phyloP scores from a whole-genome alignment of 805 yeast species.

The Candida railenensis region DNA sequence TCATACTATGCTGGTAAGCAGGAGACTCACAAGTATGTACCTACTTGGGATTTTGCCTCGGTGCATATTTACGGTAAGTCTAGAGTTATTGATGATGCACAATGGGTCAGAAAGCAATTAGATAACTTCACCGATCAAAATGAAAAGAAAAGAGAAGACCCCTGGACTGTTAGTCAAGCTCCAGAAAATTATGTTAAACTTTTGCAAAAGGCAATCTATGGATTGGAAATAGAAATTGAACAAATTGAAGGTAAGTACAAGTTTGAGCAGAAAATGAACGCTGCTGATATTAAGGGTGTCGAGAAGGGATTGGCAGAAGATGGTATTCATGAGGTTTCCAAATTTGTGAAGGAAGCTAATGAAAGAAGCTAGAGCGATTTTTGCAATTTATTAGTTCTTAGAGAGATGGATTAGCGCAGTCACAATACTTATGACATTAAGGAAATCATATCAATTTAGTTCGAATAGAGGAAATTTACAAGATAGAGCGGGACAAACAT shows the following conservation, averaged over 20 bases:
- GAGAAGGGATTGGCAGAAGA: slow-evolving; percentile 45
- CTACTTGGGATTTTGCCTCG: slow-evolving; percentile 66
- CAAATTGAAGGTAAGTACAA: slow-evolving; percentile 54
- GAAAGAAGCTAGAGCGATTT: neutral
- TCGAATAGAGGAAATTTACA: too few relatives aligned
- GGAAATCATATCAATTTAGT: neutral
- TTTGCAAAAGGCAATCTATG: slow-evolving; percentile 51
- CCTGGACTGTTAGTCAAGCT: slow-evolving; percentile 61
- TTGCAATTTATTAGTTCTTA: too few relatives aligned
- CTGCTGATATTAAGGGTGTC: slow-evolving; percentile 51
- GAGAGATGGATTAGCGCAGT: too few relatives aligned
- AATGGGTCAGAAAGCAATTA: slow-evolving; percentile 46
- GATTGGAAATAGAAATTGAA: slow-evolving; percentile 51
- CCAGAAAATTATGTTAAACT: slow-evolving; percentile 46
- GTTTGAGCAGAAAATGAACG: slow-evolving; percentile 50
- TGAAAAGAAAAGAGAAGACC: slow-evolving; percentile 40
- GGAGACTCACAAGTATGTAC: slow-evolving; percentile 60
- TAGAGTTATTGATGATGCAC: slow-evolving; percentile 40
- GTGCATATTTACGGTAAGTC: slow-evolving; percentile 58
- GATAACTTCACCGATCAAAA: slow-evolving; percentile 44
- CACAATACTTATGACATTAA: neutral
- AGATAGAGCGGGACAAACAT: too few relatives aligned
- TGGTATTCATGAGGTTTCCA: slow-evolving; percentile 25
- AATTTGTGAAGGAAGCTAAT: slow-evolving; percentile 20
- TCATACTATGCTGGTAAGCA: slow-evolving; percentile 57